A percentile compares a stretch with the other conserved stretches of the same genome.
phyloP scores from a whole-genome alignment of 805 yeast genomes.

The Starmerella gropengiesseri region DNA sequence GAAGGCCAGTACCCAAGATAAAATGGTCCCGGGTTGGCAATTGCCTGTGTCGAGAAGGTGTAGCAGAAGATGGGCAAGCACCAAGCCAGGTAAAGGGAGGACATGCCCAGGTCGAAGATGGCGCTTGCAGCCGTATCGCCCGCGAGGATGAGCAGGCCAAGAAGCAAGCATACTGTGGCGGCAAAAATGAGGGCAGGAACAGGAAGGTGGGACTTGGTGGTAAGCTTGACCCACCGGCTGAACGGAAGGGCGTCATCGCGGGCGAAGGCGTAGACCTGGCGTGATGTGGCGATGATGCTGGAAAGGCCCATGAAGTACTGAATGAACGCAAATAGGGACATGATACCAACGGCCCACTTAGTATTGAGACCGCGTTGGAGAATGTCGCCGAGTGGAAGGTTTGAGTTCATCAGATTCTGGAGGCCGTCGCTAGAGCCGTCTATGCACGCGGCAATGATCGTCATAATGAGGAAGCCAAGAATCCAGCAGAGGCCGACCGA shows the following conservation, averaged over 20 bases:
- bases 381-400: conserved; percentile 57
- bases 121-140: conserved; percentile 54
- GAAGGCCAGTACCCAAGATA: conserved; percentile 44
- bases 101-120: conserved; percentile 52
- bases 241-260: conserved; percentile 68
- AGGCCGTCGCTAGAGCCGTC: conserved; percentile 33
- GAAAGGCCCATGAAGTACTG: conserved; percentile 61
- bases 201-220: conserved; percentile 52
- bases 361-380: conserved; percentile 52
- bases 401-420: conserved; percentile 39
- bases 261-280: conserved; percentile 67
- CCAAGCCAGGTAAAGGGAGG: conserved; percentile 57
- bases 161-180: conserved; percentile 37
- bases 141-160: conserved; percentile 51
- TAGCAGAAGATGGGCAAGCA: conserved; percentile 46
- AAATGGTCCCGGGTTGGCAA: conserved; percentile 57
- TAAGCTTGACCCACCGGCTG: conserved; percentile 44
- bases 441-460: conserved; percentile 42
- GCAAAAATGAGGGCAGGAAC: conserved; percentile 51
- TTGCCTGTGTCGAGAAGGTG: conserved; percentile 37
- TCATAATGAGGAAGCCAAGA: conserved; percentile 47
- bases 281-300: conserved; percentile 49
- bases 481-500: conserved; percentile 48
- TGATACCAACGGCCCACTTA: conserved; percentile 53
- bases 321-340: conserved; percentile 47